Conservation (phyloP, 495 filamentous ascomycete genomes). For the Aspergillus panamensis region DNA sequence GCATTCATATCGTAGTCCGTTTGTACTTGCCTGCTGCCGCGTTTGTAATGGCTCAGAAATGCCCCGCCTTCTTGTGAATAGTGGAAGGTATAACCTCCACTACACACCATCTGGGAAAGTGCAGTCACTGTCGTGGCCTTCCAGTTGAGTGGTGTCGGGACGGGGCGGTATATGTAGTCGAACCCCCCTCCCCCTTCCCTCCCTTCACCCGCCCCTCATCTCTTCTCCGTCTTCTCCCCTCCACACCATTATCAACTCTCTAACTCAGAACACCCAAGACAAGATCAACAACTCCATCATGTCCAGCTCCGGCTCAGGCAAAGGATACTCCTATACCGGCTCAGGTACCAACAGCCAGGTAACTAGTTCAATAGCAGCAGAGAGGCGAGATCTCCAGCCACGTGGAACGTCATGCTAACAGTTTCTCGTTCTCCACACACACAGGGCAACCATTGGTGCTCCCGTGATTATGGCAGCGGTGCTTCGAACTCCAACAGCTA, state of each 20-base stretch:
- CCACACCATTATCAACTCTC: neutral
- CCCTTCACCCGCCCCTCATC: no score
- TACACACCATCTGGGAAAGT: no score
- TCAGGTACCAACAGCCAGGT: slow-evolving; percentile 50
- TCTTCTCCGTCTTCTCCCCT: no score
- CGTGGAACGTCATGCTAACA: neutral
- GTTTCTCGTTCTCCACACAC: neutral
- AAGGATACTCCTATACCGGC: slow-evolving; percentile 36
- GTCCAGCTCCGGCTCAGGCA: slow-evolving; percentile 28
- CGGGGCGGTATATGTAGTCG: no score
- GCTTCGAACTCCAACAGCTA: slow-evolving; percentile 44
- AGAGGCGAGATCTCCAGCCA: neutral
- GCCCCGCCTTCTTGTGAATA: no score
- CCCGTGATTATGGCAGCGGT: slow-evolving; percentile 44
- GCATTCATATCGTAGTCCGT: no score
- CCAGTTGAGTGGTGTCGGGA: no score
- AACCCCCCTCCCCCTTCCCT: no score
- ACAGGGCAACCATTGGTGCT: slow-evolving; percentile 52
- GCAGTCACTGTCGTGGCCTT: no score
- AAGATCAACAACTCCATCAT: slow-evolving; percentile 16
- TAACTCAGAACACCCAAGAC: neutral
- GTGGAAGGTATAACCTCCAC: no score
- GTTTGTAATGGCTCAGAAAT: no score
- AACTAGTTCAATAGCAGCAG: slow-evolving; percentile 1
- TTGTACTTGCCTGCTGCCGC: no score